Conservation (phyloP, 2,329 filamentous ascomycete genomes). For the Colletotrichum filicis region DNA sequence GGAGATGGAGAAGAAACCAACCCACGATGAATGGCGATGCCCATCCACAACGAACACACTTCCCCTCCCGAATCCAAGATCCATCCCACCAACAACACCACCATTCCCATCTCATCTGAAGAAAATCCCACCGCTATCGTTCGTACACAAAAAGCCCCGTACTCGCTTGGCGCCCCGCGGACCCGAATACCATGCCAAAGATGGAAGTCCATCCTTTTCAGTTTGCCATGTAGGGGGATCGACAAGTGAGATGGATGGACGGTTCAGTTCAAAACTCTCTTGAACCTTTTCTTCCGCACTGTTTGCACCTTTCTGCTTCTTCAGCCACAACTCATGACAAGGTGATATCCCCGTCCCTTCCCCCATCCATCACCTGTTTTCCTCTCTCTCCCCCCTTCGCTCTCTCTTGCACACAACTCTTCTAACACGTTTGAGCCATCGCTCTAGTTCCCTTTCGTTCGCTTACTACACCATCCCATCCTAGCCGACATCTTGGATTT, state of each 20-base stretch:
- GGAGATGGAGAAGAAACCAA: background rate
- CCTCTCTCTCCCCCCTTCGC: background rate
- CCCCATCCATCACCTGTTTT: too few species aligned
- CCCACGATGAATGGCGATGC: background rate
- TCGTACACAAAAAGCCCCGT: too few species aligned
- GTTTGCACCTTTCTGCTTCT: background rate
- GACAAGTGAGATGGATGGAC: background rate
- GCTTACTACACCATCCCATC: background rate
- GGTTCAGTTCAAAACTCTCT: background rate
- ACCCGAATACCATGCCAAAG: conserved; percentile 2
- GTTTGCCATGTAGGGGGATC: background rate
- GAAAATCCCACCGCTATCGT: background rate
- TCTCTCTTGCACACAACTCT: background rate
- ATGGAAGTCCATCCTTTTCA: background rate
- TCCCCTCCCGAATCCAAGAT: background rate
- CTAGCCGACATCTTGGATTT: background rate
- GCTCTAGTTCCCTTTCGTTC: conserved; percentile 5
- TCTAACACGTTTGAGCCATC: conserved; percentile 14
- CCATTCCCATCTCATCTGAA: background rate
- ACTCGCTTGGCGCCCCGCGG: background rate
- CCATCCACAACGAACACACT: background rate
- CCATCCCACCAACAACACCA: background rate
- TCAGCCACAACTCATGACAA: background rate
- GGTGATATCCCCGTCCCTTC: background rate
- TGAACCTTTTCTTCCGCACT: background rate